These are phyloP conservation scores for Vigna mungo DNA, from an alignment of 306 rosid species.

Conservation along the genomic window DNA sequence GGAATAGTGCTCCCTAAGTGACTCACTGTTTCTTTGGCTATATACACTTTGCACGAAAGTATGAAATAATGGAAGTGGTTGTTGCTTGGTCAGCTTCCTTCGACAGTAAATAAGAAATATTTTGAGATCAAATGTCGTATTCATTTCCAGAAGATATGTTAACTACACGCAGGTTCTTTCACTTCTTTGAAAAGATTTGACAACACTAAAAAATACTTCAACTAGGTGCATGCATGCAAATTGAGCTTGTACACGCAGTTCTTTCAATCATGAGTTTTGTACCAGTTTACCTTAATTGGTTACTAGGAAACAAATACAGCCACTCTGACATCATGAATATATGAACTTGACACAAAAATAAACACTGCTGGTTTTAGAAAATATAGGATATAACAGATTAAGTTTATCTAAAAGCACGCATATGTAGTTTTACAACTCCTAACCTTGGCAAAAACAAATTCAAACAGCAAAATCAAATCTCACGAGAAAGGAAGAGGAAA, in stretches of 20 bases:
- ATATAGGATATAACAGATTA: no score
- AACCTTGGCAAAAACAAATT: not conserved
- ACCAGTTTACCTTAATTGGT: not conserved
- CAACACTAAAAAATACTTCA: constrained; percentile 30
- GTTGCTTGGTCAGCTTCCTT: constrained; percentile 46
- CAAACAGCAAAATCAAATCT: not conserved
- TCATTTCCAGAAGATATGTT: constrained; percentile 28
- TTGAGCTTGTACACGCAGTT: not conserved
- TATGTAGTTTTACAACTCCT: not conserved
- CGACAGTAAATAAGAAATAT: constrained; percentile 34
- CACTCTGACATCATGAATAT: not conserved
- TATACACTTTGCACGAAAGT: constrained; percentile 9
- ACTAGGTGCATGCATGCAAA: constrained; percentile 27
- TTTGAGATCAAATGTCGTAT: constrained; percentile 47
- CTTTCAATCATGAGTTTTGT: not conserved
- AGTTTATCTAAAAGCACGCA: no score
- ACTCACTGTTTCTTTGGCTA: not conserved
- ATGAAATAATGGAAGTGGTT: constrained; percentile 39
- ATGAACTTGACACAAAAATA: not conserved
- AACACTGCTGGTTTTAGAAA: no score
- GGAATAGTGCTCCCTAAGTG: constrained; percentile 15
- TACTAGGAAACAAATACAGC: not conserved
- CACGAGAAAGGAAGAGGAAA: not conserved
- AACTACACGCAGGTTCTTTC: not conserved
- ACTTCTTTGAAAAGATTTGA: constrained; percentile 35